Percentiles rank a stretch among this genome's conserved stretches.
Conservation (phyloP, 106 monocot genomes). For the Amphibolis antarctica region DNA sequence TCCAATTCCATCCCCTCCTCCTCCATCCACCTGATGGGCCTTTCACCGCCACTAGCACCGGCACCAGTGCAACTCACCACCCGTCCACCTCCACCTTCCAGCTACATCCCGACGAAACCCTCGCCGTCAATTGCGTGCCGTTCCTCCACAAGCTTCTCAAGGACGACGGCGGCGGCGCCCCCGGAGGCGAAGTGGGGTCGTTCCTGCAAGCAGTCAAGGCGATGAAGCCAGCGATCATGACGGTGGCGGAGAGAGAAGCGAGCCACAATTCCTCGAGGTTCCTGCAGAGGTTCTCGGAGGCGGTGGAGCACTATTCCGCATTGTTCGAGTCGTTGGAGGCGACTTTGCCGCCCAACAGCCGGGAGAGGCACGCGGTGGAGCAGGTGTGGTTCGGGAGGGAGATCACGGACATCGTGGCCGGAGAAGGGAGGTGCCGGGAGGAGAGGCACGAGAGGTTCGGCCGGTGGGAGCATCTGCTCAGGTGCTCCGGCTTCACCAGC, state of each 20-base stretch:
- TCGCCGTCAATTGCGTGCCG: constrained; percentile 65
- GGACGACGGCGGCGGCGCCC: constrained; percentile 7
- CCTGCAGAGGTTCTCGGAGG: constrained; percentile 44
- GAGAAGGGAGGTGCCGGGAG: constrained; percentile 15
- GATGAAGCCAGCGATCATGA: constrained; percentile 64
- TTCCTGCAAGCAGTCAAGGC: constrained; percentile 34
- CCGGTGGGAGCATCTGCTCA: constrained; percentile 55
- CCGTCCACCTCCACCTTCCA: constrained; percentile 16
- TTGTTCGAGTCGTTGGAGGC: constrained; percentile 89
- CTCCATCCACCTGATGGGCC: constrained; percentile 11
- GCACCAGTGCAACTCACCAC: neutral
- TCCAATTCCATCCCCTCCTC: constrained; percentile 76
- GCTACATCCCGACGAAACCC: constrained; percentile 44
- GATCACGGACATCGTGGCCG: constrained; percentile 45
- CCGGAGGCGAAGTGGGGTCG: constrained; percentile 6
- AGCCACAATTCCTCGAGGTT: constrained; percentile 26
- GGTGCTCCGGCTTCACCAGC: constrained; percentile 25
- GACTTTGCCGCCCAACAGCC: constrained; percentile 63
- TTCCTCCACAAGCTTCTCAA: constrained; percentile 59
- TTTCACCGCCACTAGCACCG: neutral
- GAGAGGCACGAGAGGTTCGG: constrained; percentile 47
- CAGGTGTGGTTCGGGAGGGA: constrained; percentile 63
- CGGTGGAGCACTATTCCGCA: constrained; percentile 66
- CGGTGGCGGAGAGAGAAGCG: constrained; percentile 79
- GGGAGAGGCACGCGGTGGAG: constrained; percentile 64